These are phyloP conservation scores for Diversispora eburnea DNA, from an alignment of 192 early-diverging fungal species.

Conservation along the genomic window DNA sequence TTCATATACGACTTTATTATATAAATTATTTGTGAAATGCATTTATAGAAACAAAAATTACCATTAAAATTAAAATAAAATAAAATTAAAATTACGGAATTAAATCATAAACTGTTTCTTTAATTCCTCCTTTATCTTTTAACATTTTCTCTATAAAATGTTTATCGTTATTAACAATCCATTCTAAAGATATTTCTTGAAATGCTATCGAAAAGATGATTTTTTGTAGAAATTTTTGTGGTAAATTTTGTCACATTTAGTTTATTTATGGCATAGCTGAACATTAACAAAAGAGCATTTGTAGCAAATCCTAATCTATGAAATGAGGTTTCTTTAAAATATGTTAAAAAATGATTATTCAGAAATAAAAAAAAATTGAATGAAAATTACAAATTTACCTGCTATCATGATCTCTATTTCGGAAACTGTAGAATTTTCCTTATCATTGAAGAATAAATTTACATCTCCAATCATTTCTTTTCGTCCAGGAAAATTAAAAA, in stretches of 20 bases:
- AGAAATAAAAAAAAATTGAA: neutral
- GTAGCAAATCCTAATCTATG: neutral
- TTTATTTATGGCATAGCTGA: constrained; percentile 22
- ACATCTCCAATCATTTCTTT: constrained; percentile 90
- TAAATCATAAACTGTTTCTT: neutral
- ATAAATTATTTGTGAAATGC: no score
- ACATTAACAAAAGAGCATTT: constrained; percentile 8
- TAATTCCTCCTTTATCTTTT: neutral
- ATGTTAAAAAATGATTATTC: neutral
- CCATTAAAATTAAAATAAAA: no score
- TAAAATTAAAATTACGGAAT: no score
- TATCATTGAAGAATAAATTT: constrained; percentile 89
- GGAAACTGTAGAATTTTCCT: constrained; percentile 62
- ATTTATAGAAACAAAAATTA: no score
- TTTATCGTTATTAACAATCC: neutral
- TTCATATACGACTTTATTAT: no score
- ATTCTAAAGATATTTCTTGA: constrained; percentile 64
- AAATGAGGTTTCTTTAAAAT: neutral
- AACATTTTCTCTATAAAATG: neutral
- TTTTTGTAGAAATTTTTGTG: constrained; percentile 64
- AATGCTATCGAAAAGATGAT: constrained; percentile 62
- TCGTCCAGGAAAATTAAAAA: constrained; percentile 2
- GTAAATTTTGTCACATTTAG: constrained; percentile 53
- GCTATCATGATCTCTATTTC: constrained; percentile 98
- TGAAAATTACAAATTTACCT: constrained; percentile 41